Conservation (phyloP, 2,329 filamentous ascomycete genomes). For the Sporothrix luriei region DNA sequence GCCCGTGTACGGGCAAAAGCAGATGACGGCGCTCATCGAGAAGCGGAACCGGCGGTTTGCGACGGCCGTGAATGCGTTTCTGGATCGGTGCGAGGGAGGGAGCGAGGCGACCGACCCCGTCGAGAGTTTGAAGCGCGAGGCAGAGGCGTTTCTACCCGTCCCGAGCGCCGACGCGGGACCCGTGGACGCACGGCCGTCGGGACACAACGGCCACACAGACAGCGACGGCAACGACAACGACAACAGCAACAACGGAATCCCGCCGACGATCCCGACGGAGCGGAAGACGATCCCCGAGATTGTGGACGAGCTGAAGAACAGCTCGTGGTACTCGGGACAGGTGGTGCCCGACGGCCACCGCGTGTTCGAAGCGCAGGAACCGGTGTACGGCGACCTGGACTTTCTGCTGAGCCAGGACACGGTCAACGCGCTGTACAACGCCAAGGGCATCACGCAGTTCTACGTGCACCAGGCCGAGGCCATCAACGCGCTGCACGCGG, state of each 20-base stretch:
- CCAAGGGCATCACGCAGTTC: constrained; percentile 79
- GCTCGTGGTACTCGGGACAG: constrained; percentile 87
- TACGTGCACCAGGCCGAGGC: constrained; percentile 94
- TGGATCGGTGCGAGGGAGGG: constrained; percentile 65
- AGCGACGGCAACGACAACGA: constrained; percentile 40
- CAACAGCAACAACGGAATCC: constrained; percentile 49
- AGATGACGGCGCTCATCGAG: constrained; percentile 86
- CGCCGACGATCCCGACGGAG: constrained; percentile 74
- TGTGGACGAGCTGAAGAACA: constrained; percentile 75
- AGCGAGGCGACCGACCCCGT: constrained; percentile 62
- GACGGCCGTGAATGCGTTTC: constrained; percentile 73
- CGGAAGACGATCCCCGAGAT: constrained; percentile 82
- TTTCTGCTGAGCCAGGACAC: constrained; percentile 87
- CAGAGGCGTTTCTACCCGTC: constrained; percentile 63
- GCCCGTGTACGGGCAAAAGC: constrained; percentile 89
- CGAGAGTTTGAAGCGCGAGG: constrained; percentile 61
- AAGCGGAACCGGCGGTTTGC: constrained; percentile 84
- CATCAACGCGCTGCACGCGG: constrained; percentile 81
- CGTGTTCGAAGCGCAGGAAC: constrained; percentile 81
- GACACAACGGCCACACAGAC: constrained; percentile 34
- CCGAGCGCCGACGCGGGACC: constrained; percentile 37
- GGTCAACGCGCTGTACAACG: constrained; percentile 96
- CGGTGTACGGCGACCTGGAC: constrained; percentile 78
- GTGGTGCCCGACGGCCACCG: constrained; percentile 92
- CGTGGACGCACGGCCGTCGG: too few relatives aligned